A percentile compares a stretch with the other conserved stretches of the same genome.
Conservation (phyloP, 441 rosid genomes). For the Populus hybrid region DNA sequence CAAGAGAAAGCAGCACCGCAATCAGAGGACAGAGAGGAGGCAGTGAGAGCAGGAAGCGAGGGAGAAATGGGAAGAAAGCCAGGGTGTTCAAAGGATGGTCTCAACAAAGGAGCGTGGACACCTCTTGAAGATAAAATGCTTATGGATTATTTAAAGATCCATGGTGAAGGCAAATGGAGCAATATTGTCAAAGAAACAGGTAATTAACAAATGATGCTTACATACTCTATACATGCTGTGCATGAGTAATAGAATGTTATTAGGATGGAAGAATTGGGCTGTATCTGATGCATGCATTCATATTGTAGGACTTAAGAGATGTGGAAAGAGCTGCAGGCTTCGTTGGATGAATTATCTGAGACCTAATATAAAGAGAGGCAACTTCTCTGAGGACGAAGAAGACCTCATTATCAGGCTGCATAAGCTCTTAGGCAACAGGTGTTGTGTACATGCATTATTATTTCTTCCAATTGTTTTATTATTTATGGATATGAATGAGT, state of each 20-base stretch:
- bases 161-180: constrained; percentile 40
- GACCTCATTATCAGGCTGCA: no score
- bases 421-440: constrained; percentile 48
- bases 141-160: constrained; percentile 26
- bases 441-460: background rate
- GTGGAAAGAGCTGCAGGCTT: constrained; percentile 53
- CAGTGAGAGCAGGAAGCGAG: background rate
- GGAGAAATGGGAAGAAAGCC: constrained; percentile 30
- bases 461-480: background rate
- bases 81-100: constrained; percentile 24
- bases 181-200: constrained; percentile 28
- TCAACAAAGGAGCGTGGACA: constrained; percentile 37
- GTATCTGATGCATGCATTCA: background rate
- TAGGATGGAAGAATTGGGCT: background rate
- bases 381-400: no score
- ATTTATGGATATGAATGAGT: background rate
- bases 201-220: background rate
- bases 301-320: constrained; percentile 39
- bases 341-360: background rate
- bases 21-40: background rate
- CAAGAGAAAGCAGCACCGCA: background rate
- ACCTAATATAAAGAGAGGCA: no score
- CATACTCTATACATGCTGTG: background rate
- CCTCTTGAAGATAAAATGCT: constrained; percentile 28
- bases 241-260: background rate